Conservation (phyloP, 352 stramenopile genomes). For the Globisporangium mamillatum region DNA sequence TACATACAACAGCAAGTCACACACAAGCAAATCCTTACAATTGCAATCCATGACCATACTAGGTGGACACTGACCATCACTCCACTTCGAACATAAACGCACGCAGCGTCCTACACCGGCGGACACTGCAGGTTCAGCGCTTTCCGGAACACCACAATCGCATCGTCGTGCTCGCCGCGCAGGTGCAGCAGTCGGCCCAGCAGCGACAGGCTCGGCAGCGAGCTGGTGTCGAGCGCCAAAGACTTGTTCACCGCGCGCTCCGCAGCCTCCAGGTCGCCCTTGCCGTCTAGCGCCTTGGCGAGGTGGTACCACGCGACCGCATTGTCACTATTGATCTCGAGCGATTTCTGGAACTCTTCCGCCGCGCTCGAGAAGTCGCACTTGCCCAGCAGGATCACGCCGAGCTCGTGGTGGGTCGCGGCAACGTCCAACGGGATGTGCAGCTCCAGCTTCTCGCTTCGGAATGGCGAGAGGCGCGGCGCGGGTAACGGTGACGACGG, state of each 20-base stretch:
- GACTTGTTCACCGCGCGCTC: conserved; percentile 52
- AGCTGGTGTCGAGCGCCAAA: conserved; percentile 40
- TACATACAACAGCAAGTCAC: background rate
- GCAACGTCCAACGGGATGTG: conserved; percentile 44
- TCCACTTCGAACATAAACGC: background rate
- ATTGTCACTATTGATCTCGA: conserved; percentile 36
- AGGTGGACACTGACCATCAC: background rate
- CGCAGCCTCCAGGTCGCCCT: conserved; percentile 32
- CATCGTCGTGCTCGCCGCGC: conserved; percentile 65
- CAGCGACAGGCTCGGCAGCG: conserved; percentile 54
- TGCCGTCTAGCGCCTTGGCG: conserved; percentile 58
- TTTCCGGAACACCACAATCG: conserved; percentile 59
- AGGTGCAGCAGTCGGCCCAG: conserved; percentile 61
- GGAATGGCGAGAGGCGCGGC: conserved; percentile 12
- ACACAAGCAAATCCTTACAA: background rate
- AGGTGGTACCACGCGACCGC: conserved; percentile 50
- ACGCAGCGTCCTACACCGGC: background rate
- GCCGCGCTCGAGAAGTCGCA: conserved; percentile 38
- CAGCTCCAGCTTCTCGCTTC: conserved; percentile 16
- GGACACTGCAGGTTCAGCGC: conserved; percentile 58
- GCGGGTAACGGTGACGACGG: conserved; percentile 13
- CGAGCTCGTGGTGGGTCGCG: conserved; percentile 48
- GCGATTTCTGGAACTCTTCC: conserved; percentile 37
- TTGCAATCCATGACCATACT: background rate
- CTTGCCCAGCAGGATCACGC: conserved; percentile 42